Percentiles rank a stretch among this genome's conserved stretches.
phyloP scores from a whole-genome alignment of 2,329 filamentous ascomycete genomes.

The Phoma sp. region DNA sequence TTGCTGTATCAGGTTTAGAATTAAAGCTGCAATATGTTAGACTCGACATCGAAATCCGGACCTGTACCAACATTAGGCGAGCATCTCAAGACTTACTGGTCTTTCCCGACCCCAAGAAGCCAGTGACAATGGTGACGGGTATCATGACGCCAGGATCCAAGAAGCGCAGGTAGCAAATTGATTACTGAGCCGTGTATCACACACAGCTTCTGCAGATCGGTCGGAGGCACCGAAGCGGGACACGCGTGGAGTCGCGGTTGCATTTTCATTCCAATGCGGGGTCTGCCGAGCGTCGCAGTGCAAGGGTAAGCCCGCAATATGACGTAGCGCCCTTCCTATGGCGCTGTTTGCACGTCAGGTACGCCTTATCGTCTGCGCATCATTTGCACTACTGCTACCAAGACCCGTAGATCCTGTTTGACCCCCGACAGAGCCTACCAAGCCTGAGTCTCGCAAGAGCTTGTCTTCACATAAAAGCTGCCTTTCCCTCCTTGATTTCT shows the following conservation, averaged over 20 bases:
- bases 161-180: background rate
- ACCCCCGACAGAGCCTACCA: conserved; percentile 14
- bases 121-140: conserved; percentile 92
- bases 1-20: conserved; percentile 92
- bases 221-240: conserved; percentile 9
- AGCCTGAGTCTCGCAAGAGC: conserved; percentile 11
- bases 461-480: conserved; percentile 10
- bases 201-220: conserved; percentile 3
- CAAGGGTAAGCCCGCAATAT: conserved; percentile 3
- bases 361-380: conserved; percentile 14
- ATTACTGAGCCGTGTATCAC: conserved; percentile 3
- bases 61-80: conserved; percentile 10
- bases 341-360: conserved; percentile 8
- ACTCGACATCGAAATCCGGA: background rate
- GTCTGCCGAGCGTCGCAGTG: conserved; percentile 1
- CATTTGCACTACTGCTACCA: conserved; percentile 14
- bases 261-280: conserved; percentile 17
- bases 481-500: conserved; percentile 1
- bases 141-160: conserved; percentile 53
- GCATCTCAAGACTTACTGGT: conserved; percentile 61
- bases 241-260: conserved; percentile 10
- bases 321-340: conserved; percentile 10
- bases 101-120: conserved; percentile 95
- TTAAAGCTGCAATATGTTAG: conserved; percentile 61
- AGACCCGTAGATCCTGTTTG: conserved; percentile 17